Base-by-base conservation (phyloP, 352 stramenopile species). In the Elongisporangium prolatum region DNA sequence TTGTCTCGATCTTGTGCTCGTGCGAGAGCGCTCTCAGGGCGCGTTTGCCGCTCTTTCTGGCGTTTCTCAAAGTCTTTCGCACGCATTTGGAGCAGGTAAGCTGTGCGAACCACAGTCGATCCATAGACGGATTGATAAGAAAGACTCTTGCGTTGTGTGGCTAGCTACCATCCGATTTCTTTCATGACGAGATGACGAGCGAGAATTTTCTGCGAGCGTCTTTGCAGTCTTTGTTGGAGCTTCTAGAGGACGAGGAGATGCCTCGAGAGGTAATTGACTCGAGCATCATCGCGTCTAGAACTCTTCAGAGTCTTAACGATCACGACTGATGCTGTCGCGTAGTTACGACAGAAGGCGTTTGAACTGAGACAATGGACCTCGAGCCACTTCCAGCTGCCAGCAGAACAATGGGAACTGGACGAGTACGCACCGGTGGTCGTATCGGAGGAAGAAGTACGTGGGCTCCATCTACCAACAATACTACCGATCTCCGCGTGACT, bases 131-230 rank as follows among this genome's bases (percentile, higher is more conserved):
- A 44, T 6, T 17, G n/a, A 7, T 57, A 17, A 49, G 25, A 9
- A 54, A 5, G 8, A 44, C 16, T 40, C 6, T 8, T 59, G 24
- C 1, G 9, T 24, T 14, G 28, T 56, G 44, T 55, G 49, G 9
- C 14, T 44, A 90, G 80, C 81, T 91, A 38, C 72, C 78, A 0
- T 60, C 67, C 13, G 79, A 91, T 24, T 91, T 91, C 68, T 91
- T 91, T 50, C 64, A 85, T 11, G 78, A 89, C 59, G 77, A 84
- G 22, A 61, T 65, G 22, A 84, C 80, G 34, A 71, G 67, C 28
- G 67, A 77, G 18, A 89, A 88, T 59, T 91, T 89, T 49, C 54
- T 91, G n/a, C 67, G 73, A 21, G 68, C 77, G 34, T 85, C 73
- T 52, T 61, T 91, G 7, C 21, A 69, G 51, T 91, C 81, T 22